Evolutionary conservation across 805 yeast species (phyloP), one percentile per base, ranked within the genome.

Genomic region (Starmera dryadoides): DNA sequence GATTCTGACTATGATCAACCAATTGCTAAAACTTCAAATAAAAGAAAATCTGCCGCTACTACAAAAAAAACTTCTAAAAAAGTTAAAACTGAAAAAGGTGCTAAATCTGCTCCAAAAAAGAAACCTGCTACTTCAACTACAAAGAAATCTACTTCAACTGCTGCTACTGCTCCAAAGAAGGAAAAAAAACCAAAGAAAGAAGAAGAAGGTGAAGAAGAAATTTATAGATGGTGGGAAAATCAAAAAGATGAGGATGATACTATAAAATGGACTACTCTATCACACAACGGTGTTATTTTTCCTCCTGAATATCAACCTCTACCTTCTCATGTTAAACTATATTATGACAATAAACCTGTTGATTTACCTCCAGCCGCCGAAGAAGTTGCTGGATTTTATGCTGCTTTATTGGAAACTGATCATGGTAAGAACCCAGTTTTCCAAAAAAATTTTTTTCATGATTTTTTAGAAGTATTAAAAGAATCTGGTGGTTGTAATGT

Each of bases 301-400:
- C 97, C 98, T 2, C 97, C 98, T 0, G 82, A 77, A 3, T 91
- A 91, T 58, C 89, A 82, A 55, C 88, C 93, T 3, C 63, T 91
- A 33, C 98, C 98, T 0, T 64, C 75, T 5, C 72, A 76, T 51
- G 84, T 89, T 30, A 86, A 83, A 54, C 50, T 91, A 38, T 71
- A 75, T 42, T 89, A 91, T 53, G 82, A 83, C 48, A 86, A 86
- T 1, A 70, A 75, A 47, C 85, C 93, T 0, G 89, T 89, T 1
- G 67, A 66, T 22, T 67, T 91, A 42, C 91, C 96, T 1, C 63
- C 66, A 1, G 84, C 71, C 40, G 97, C 96, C 2, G 98, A 91
- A 62, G 98, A 91, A 60, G 96, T 91, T 28, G 98, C 97, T 0
- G 97, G 96, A 0, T 91, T 88, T 55, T 91, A 73, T 59, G 98